These are phyloP conservation scores for Lodderomyces margitis DNA, from an alignment of 1,139 yeast genomes.

Conservation along the genomic window DNA sequence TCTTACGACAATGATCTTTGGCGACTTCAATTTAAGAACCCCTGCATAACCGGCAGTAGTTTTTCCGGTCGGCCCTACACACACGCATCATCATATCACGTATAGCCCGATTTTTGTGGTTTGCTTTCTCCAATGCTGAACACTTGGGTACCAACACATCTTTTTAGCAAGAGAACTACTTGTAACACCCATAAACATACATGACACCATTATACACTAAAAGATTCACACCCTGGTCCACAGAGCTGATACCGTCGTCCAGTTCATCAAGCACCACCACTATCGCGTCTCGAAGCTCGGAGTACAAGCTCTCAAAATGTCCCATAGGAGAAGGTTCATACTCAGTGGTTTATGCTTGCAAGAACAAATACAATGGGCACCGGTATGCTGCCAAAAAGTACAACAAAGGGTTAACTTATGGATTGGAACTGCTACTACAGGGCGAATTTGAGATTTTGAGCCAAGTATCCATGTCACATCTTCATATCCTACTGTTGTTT, in stretches of 20 bases:
- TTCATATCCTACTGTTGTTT: conserved; percentile 53
- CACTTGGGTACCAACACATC: too few relatives aligned
- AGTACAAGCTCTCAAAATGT: conserved; percentile 30
- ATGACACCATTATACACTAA: neutral
- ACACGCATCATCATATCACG: too few relatives aligned
- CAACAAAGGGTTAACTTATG: conserved; percentile 32
- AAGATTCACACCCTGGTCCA: conserved; percentile 8
- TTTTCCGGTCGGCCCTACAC: too few relatives aligned
- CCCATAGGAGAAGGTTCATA: conserved; percentile 40
- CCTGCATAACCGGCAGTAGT: too few relatives aligned
- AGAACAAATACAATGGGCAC: conserved; percentile 27
- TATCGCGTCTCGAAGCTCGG: conserved; percentile 34
- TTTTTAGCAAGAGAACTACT: neutral
- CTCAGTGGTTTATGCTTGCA: conserved; percentile 41
- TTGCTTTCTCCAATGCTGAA: too few relatives aligned
- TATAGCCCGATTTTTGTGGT: neutral
- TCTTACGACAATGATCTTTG: too few relatives aligned
- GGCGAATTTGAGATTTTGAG: conserved; percentile 57
- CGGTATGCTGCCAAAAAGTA: conserved; percentile 43
- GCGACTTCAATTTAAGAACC: too few relatives aligned
- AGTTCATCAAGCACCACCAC: neutral
- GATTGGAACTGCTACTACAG: conserved; percentile 39
- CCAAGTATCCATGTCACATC: conserved; percentile 46
- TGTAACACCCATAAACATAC: neutral
- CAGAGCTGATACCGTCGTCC: neutral